Evolutionary conservation across 2,329 filamentous ascomycete species (phyloP).

Genomic region (Epichloe coenophiala): DNA sequence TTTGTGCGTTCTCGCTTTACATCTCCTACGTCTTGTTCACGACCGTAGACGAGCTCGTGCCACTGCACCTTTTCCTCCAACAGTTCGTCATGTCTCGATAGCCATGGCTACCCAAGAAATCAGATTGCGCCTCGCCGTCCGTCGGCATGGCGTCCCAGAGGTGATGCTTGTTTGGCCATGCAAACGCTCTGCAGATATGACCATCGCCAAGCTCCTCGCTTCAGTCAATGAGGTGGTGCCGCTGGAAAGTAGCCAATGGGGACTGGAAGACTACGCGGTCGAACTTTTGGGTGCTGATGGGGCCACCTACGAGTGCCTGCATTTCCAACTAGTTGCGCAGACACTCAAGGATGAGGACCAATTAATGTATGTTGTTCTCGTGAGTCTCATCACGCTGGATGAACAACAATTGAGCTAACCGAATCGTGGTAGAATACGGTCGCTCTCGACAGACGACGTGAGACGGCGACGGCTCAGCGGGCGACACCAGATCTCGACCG

Average conservation of each 20-base stretch:
- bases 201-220: constrained; percentile 62
- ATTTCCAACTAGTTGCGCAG: constrained; percentile 60
- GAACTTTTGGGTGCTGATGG: constrained; percentile 47
- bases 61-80: background rate
- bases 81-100: constrained; percentile 12
- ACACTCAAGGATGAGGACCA: constrained; percentile 74
- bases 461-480: constrained; percentile 60
- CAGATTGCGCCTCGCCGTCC: constrained; percentile 61
- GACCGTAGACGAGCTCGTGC: too few species aligned
- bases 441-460: constrained; percentile 62
- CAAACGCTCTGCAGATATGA: constrained; percentile 43
- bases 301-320: constrained; percentile 70
- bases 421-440: constrained; percentile 49
- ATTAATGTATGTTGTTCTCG: constrained; percentile 49
- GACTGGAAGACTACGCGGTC: constrained; percentile 78
- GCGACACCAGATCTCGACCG: constrained; percentile 64
- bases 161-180: constrained; percentile 61
- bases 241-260: constrained; percentile 70
- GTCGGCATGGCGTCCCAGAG: constrained; percentile 60
- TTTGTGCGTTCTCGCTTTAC: background rate
- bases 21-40: too few species aligned
- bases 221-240: constrained; percentile 70
- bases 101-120: constrained; percentile 24
- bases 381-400: background rate
- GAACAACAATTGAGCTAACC: background rate